These are phyloP conservation scores for Colletotrichum gigasporum DNA, from an alignment of 2,329 filamentous ascomycete genomes.

Conservation along the genomic window DNA sequence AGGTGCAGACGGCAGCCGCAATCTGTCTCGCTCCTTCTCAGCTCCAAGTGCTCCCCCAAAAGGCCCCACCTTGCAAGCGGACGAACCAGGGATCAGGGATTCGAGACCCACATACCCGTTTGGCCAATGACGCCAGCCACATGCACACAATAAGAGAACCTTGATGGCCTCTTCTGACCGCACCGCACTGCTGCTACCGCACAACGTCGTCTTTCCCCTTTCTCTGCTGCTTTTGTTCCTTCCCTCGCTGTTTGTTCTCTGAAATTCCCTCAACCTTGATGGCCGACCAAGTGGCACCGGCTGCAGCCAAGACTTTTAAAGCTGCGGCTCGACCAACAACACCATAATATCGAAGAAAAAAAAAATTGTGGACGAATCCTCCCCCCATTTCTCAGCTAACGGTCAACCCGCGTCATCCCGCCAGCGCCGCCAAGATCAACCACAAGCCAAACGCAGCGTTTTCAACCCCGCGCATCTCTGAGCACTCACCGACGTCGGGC, in stretches of 20 bases:
- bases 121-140: not conserved
- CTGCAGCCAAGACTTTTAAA: conserved; percentile 25
- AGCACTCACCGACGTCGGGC: not conserved
- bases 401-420: not conserved
- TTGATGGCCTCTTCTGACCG: conserved; percentile 23
- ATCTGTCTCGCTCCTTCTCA: conserved; percentile 1
- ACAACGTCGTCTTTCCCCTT: not conserved
- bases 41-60: not conserved
- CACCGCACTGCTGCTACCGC: not conserved
- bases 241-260: not conserved
- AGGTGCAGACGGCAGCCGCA: not conserved
- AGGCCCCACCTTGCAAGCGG: too few species aligned
- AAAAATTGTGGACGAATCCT: not conserved
- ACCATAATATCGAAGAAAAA: not conserved
- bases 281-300: not conserved
- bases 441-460: not conserved
- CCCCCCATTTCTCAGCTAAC: not conserved
- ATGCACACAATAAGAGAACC: conserved; percentile 20
- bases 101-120: not conserved
- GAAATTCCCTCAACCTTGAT: conserved; percentile 11
- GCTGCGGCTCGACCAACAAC: not conserved
- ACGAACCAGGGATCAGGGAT: not conserved
- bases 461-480: not conserved
- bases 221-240: not conserved
- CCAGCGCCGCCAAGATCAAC: not conserved